A percentile compares a stretch with the other conserved stretches of the same genome.
phyloP scores from a whole-genome alignment of 2,329 filamentous ascomycete genomes.

The Thyridium curvatum region DNA sequence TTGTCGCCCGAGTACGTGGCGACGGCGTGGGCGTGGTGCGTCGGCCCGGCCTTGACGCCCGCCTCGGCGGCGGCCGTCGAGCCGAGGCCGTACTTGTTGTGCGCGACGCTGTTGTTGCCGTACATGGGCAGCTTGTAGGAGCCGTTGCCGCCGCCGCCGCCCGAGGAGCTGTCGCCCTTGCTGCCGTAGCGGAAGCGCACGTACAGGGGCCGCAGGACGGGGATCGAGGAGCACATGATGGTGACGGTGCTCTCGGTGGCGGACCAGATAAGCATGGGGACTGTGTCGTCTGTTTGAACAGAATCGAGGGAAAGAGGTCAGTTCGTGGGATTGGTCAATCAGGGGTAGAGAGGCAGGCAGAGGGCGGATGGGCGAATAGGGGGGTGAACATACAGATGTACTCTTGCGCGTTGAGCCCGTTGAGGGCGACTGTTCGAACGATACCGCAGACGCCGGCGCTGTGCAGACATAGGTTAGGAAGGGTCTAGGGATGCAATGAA shows the following conservation, averaged over 20 bases:
- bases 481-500: too few relatives aligned
- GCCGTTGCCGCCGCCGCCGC: too few relatives aligned
- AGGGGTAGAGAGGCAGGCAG: not conserved
- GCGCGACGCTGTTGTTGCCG: conserved; percentile 8
- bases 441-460: conserved; percentile 20
- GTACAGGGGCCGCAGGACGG: conserved; percentile 30
- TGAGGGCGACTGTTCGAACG: conserved; percentile 19
- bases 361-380: conserved; percentile 4
- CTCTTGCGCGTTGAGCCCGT: conserved; percentile 14
- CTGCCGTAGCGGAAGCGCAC: conserved; percentile 33
- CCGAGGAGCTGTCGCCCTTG: conserved; percentile 5
- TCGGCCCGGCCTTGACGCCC: too few relatives aligned
- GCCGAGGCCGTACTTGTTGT: conserved; percentile 1
- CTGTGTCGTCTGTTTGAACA: conserved; percentile 27
- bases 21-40: not conserved
- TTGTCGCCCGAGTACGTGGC: not conserved
- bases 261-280: conserved; percentile 28
- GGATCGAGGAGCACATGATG: conserved; percentile 32
- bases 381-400: conserved; percentile 19
- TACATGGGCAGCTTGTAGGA: conserved; percentile 2
- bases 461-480: conserved; percentile 9
- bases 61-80: too few relatives aligned
- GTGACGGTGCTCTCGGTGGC: conserved; percentile 30
- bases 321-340: conserved; percentile 1
- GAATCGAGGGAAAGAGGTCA: not conserved